Base-by-base conservation (phyloP, 1,139 yeast species). In the Protomyces macrosporus region DNA sequence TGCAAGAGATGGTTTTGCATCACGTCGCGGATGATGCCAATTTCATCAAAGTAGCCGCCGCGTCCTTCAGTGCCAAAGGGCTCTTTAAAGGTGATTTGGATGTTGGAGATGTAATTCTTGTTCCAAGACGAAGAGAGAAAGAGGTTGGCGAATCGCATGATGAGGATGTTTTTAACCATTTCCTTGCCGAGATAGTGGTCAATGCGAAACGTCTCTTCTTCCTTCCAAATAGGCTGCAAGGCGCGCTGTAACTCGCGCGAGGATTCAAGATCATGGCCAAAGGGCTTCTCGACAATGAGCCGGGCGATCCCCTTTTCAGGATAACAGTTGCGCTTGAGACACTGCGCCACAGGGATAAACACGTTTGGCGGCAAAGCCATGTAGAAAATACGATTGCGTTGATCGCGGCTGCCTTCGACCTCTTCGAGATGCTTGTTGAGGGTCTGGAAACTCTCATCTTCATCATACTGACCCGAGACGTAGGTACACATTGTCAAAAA, bases 131-230 rank as follows among this genome's bases (percentile, higher is more conserved):
- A 89, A 72, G 83, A 83, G 72, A 93, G 80, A 75, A 91, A 82
- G 72, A 86, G 85, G 77, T 93, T 93, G 69, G 96, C 96, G 74
- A 93, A 93, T 73, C 98, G 83, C 72, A 91, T 79, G 51, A 90
- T 90, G 68, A 90, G 78, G 73, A 95, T 81, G 78, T 91, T 93
- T 80, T 93, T 93, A 66, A 95, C 98, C 93, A 93, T 86, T 78
- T 93, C 98, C 79, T 93, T 93, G 70, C 98, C 98, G 71, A 95
- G 81, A 75, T 95, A 93, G 77, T 93, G 98, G 76, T 93, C 99
- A 71, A 93, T 95, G 79, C 98, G 85, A 80, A 83, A 95, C 63
- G 91, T 80, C 78, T 95, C 98, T 9, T 87, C 91, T 77, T 95
- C 98, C 40, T 83, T 77, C 84, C 93, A 93, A 64, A 91, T 78